These are phyloP conservation scores for Boletales sp. DNA, from an alignment of 768 basidiomycete genomes.

Conservation along the genomic window DNA sequence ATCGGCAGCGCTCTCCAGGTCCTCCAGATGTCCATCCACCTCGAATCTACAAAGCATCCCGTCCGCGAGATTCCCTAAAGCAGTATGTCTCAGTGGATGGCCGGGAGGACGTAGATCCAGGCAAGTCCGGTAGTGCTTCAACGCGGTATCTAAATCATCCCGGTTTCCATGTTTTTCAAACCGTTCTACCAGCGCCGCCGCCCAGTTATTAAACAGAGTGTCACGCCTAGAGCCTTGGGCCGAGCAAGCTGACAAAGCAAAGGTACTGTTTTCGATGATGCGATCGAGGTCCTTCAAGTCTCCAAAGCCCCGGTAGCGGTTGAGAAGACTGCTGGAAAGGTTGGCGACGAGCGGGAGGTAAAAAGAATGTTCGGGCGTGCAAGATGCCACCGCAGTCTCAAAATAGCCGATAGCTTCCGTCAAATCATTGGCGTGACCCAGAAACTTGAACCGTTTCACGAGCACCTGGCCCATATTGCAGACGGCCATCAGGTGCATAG, in stretches of 20 bases:
- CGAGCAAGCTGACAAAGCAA: constrained; percentile 5
- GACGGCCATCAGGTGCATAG: constrained; percentile 10
- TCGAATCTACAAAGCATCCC: constrained; percentile 22
- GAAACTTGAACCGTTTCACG: constrained; percentile 18
- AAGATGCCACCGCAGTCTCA: constrained; percentile 9
- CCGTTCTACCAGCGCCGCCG: constrained; percentile 14
- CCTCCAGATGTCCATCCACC: constrained; percentile 15
- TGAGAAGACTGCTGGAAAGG: constrained; percentile 18
- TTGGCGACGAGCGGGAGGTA: constrained; percentile 17
- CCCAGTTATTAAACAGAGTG: constrained; percentile 21
- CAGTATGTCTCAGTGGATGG: constrained; percentile 7
- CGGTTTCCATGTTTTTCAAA: constrained; percentile 11
- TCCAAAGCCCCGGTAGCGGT: constrained; percentile 15
- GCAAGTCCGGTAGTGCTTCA: constrained; percentile 12
- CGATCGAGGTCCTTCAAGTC: constrained; percentile 16
- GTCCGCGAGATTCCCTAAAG: constrained; percentile 20
- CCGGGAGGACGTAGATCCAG: constrained; percentile 21
- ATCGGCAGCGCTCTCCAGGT: constrained; percentile 20
- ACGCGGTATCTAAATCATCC: constrained; percentile 16
- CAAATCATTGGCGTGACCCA: constrained; percentile 18
- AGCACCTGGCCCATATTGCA: constrained; percentile 19
- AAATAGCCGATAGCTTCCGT: constrained; percentile 15
- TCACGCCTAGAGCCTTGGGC: constrained; percentile 12
- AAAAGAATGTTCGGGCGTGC: constrained; percentile 6
- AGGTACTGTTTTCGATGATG: constrained; percentile 11